Conservation (phyloP, 1,284 basidiomycete genomes). For the Cutaneotrichosporon mucoides region DNA sequence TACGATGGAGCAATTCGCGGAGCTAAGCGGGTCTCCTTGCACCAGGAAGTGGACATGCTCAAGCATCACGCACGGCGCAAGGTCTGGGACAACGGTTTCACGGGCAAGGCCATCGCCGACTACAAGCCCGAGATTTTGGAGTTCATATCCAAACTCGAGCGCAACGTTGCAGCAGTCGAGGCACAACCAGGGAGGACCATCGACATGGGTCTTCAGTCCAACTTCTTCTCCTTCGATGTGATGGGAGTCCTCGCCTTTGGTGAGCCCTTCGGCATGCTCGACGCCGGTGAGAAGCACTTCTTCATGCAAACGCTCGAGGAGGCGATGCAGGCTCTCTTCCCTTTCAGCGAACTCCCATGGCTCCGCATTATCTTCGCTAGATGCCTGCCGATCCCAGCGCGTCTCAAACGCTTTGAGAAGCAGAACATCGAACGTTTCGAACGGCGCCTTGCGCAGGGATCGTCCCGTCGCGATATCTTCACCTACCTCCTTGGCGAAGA, state of each 20-base stretch:
- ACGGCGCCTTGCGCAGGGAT: conserved; percentile 3
- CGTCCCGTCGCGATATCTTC: conserved; percentile 7
- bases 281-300: conserved; percentile 54
- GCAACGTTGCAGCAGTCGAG: conserved; percentile 2
- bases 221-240: conserved; percentile 82
- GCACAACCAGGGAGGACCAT: not conserved
- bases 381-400: conserved; percentile 2
- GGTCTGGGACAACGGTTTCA: conserved; percentile 12
- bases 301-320: conserved; percentile 10
- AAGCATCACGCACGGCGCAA: conserved; percentile 5
- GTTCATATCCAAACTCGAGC: conserved; percentile 6
- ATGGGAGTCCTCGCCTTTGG: conserved; percentile 81
- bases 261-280: conserved; percentile 81
- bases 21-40: conserved; percentile 3
- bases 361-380: conserved; percentile 3
- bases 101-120: conserved; percentile 7
- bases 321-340: conserved; percentile 6
- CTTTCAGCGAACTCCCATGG: conserved; percentile 7
- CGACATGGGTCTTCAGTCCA: conserved; percentile 45
- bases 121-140: conserved; percentile 11
- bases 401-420: conserved; percentile 4
- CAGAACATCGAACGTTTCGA: conserved; percentile 12
- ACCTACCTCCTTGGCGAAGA: conserved; percentile 14
- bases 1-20: conserved; percentile 9
- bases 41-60: conserved; percentile 5